A percentile compares a stretch with the other conserved stretches of the same genome.
These are phyloP conservation scores for Vicia villosa DNA, from an alignment of 306 rosid species.

Conservation along the genomic window DNA sequence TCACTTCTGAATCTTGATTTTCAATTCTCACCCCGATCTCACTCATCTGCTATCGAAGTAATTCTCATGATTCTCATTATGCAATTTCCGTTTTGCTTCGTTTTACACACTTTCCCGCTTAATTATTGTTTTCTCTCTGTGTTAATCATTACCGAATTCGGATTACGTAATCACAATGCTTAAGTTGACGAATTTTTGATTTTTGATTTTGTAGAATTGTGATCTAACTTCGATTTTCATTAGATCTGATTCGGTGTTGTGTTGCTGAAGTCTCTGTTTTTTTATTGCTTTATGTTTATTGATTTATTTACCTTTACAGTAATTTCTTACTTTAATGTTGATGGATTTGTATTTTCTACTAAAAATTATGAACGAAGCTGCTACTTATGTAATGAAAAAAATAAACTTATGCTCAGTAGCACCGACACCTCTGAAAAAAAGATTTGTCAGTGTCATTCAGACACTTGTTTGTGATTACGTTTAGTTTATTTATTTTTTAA, in stretches of 20 bases:
- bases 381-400: not conserved
- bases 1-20: conserved; percentile 35
- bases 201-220: not conserved
- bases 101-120: not conserved
- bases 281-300: conserved; percentile 25
- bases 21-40: conserved; percentile 42
- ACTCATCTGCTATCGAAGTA: conserved; percentile 32
- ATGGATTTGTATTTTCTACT: conserved; percentile 27
- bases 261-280: conserved; percentile 1
- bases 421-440: too few species aligned
- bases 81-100: conserved; percentile 15
- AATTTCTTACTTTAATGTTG: conserved; percentile 7
- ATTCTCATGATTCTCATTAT: conserved; percentile 28
- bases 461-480: too few species aligned
- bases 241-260: conserved; percentile 41
- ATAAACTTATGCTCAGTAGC: not conserved
- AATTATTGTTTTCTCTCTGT: not conserved
- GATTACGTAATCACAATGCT: conserved; percentile 26
- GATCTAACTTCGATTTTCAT: conserved; percentile 22
- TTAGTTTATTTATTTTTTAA: too few species aligned
- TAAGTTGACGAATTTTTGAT: not conserved
- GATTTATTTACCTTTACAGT: conserved; percentile 1
- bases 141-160: not conserved
- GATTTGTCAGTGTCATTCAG: too few species aligned
- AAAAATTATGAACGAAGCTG: not conserved